Conservation (phyloP, 2,329 filamentous ascomycete species). For the Pseudocercospora macadamiae region DNA sequence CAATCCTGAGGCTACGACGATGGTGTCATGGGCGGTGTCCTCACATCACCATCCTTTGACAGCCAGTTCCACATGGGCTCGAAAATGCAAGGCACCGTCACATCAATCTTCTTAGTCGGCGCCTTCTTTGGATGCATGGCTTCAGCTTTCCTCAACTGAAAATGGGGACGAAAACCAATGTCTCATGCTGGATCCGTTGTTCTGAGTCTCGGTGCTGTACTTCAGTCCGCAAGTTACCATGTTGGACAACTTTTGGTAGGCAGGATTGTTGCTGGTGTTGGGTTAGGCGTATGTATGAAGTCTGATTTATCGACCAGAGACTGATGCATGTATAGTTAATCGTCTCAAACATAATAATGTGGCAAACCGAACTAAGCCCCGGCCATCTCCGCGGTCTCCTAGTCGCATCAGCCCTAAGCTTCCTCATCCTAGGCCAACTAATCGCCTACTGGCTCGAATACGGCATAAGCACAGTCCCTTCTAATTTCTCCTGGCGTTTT, state of each 20-base stretch:
- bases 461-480: neutral
- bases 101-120: slow-evolving; percentile 5
- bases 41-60: neutral
- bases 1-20: neutral
- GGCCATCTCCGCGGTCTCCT: slow-evolving; percentile 10
- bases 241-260: slow-evolving; percentile 15
- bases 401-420: slow-evolving; percentile 7
- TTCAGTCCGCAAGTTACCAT: slow-evolving; percentile 11
- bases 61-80: neutral
- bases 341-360: slow-evolving; percentile 14
- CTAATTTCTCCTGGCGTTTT: slow-evolving; percentile 6
- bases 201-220: slow-evolving; percentile 10
- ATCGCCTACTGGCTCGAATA: slow-evolving; percentile 19
- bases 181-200: slow-evolving; percentile 10
- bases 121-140: slow-evolving; percentile 8
- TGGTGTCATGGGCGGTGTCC: neutral
- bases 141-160: slow-evolving; percentile 6
- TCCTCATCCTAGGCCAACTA: slow-evolving; percentile 12
- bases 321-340: neutral
- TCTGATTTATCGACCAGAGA: neutral
- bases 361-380: slow-evolving; percentile 16
- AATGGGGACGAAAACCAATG: slow-evolving; percentile 9
- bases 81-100: slow-evolving; percentile 1
- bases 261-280: slow-evolving; percentile 7
- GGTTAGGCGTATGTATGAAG: neutral